Conservation (phyloP, 2,329 filamentous ascomycete genomes). For the Dothideomycetes sp. region DNA sequence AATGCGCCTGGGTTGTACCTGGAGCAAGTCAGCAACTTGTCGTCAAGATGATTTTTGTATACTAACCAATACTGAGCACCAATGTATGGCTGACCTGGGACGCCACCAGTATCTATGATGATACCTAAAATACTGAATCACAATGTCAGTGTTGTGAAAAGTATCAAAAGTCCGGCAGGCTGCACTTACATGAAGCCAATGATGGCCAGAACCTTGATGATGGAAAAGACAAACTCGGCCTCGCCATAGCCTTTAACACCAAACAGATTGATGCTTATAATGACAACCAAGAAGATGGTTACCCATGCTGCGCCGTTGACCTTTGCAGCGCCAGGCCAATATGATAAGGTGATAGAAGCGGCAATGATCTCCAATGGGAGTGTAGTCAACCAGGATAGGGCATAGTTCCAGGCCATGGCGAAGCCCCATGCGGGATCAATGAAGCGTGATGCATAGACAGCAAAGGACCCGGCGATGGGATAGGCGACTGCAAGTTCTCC, state of each 20-base stretch:
- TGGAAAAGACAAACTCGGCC: conserved; percentile 77
- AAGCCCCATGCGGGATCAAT: conserved; percentile 67
- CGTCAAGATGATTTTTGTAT: no score
- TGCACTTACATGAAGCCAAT: conserved; percentile 85
- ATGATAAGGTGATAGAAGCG: conserved; percentile 72
- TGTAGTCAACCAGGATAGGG: conserved; percentile 75
- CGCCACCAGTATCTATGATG: conserved; percentile 71
- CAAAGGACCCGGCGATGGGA: conserved; percentile 85
- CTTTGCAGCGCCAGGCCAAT: conserved; percentile 46
- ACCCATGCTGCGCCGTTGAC: conserved; percentile 68
- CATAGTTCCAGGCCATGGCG: conserved; percentile 47
- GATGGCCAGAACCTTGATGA: conserved; percentile 76
- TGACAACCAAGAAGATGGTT: conserved; percentile 64
- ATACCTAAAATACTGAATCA: conserved; percentile 82
- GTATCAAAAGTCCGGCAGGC: no score
- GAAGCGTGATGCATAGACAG: conserved; percentile 83
- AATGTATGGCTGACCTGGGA: conserved; percentile 62
- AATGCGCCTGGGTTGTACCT: conserved; percentile 78
- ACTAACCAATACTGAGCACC: conserved; percentile 49
- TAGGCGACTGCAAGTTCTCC: conserved; percentile 87
- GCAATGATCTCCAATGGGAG: conserved; percentile 80
- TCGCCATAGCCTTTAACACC: conserved; percentile 84
- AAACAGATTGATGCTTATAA: conserved; percentile 75
- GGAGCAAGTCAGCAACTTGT: no score
- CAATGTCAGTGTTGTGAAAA: no score